These are phyloP conservation scores for Penicillium sp. DNA, from an alignment of 2,329 filamentous ascomycete genomes.

Conservation along the genomic window DNA sequence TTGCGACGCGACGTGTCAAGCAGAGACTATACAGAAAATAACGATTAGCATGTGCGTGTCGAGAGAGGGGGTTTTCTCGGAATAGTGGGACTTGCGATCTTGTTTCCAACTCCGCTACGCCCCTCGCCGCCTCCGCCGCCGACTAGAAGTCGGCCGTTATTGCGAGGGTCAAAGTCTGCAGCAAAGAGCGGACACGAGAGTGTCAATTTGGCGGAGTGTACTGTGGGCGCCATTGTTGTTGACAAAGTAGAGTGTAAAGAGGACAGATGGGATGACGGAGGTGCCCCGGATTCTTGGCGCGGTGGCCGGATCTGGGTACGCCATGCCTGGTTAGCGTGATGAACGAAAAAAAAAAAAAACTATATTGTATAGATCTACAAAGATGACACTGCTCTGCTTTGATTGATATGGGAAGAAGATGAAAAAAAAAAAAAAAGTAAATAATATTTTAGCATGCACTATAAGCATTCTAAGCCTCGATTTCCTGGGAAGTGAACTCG, in stretches of 20 bases:
- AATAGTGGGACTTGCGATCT: constrained; percentile 62
- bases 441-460: constrained; percentile 18
- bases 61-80: not conserved
- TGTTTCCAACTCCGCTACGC: constrained; percentile 79
- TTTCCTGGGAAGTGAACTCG: constrained; percentile 74
- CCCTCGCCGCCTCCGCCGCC: constrained; percentile 85
- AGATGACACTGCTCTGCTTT: not conserved
- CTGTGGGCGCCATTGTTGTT: constrained; percentile 40
- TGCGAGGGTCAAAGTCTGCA: constrained; percentile 81
- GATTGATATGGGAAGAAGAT: not conserved
- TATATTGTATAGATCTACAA: not conserved
- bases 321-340: constrained; percentile 12
- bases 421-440: constrained; percentile 10
- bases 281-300: constrained; percentile 34
- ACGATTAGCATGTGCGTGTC: constrained; percentile 2
- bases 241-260: constrained; percentile 13
- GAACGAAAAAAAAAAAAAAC: not conserved
- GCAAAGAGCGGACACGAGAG: constrained; percentile 83
- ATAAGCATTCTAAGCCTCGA: constrained; percentile 41
- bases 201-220: constrained; percentile 58
- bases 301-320: constrained; percentile 13
- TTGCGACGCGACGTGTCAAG: constrained; percentile 68
- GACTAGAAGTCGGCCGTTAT: constrained; percentile 73
- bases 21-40: constrained; percentile 54
- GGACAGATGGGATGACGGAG: constrained; percentile 26